Conservation (phyloP, 495 filamentous ascomycete species). For the Aspergillus coremiiformis region DNA sequence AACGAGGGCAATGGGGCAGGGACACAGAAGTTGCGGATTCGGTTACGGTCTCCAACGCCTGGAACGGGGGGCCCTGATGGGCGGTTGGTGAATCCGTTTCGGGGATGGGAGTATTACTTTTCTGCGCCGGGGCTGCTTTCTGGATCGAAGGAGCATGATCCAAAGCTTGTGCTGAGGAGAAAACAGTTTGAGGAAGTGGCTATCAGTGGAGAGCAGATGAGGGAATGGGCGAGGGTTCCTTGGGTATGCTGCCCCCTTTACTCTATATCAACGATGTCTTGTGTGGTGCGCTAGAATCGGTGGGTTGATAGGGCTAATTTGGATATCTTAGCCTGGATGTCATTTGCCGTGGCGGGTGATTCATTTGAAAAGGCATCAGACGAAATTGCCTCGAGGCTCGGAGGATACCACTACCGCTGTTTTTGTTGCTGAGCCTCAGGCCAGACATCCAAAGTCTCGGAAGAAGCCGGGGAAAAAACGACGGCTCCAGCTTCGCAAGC, state of each 20-base stretch:
- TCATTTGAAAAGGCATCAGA: slow-evolving; percentile 33
- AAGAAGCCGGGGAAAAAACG: slow-evolving; percentile 46
- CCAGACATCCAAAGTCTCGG: slow-evolving; percentile 26
- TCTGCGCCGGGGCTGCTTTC: slow-evolving; percentile 26
- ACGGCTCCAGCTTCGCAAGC: slow-evolving; percentile 37
- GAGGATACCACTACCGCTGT: slow-evolving; percentile 16
- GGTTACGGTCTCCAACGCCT: slow-evolving; percentile 37
- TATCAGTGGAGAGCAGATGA: slow-evolving; percentile 31
- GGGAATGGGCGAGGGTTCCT: slow-evolving; percentile 28
- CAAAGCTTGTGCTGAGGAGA: slow-evolving; percentile 15
- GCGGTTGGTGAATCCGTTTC: slow-evolving; percentile 36
- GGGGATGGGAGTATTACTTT: slow-evolving; percentile 42
- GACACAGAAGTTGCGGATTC: slow-evolving; percentile 36
- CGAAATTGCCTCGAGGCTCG: slow-evolving; percentile 25
- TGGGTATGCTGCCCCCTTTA: slow-evolving; percentile 27
- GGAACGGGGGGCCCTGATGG: slow-evolving; percentile 18
- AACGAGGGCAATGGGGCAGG: slow-evolving; percentile 1
- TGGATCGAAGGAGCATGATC: slow-evolving; percentile 6
- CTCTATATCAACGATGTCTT: not conserved
- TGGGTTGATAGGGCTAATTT: slow-evolving; percentile 1
- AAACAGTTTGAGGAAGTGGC: slow-evolving; percentile 36
- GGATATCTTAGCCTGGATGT: slow-evolving; percentile 29
- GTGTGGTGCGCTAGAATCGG: not conserved
- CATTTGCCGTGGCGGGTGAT: slow-evolving; percentile 40
- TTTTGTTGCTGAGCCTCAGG: slow-evolving; percentile 19